Percentiles rank a stretch among this genome's conserved stretches.
Conservation (phyloP, 495 filamentous ascomycete species). For the Tricharina praecox region DNA sequence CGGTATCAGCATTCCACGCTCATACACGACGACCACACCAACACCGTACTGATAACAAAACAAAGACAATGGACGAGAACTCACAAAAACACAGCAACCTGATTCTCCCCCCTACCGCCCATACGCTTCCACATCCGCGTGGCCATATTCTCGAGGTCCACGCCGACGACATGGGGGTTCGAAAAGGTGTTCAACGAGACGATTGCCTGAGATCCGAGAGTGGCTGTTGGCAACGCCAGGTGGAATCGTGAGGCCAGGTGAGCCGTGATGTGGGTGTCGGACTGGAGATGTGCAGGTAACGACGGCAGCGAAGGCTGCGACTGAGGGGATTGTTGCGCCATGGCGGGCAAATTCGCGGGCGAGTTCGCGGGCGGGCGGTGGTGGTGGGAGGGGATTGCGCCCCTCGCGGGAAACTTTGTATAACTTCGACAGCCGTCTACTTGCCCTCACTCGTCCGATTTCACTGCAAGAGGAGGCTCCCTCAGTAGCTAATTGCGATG, state of each 20-base stretch:
- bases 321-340: conserved; percentile 40
- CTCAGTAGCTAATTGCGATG: too few relatives aligned
- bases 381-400: not conserved
- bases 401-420: not conserved
- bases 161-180: conserved; percentile 47
- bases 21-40: too few relatives aligned
- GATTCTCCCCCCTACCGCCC: conserved; percentile 80
- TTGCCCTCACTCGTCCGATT: too few relatives aligned
- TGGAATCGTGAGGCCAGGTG: conserved; percentile 95
- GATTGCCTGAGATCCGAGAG: conserved; percentile 76
- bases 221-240: conserved; percentile 67
- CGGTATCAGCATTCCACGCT: too few relatives aligned
- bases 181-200: conserved; percentile 88
- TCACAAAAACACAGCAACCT: conserved; percentile 82
- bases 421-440: not conserved
- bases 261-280: conserved; percentile 86
- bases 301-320: conserved; percentile 79
- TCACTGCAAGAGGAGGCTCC: too few relatives aligned
- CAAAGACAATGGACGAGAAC: conserved; percentile 24
- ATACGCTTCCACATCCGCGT: conserved; percentile 66
- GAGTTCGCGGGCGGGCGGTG: too few relatives aligned
- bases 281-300: conserved; percentile 79
- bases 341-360: conserved; percentile 7
- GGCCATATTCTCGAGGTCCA: conserved; percentile 60
- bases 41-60: too few relatives aligned